Conservation (phyloP, 2,329 filamentous ascomycete genomes). For the Talaromyces piceae region DNA sequence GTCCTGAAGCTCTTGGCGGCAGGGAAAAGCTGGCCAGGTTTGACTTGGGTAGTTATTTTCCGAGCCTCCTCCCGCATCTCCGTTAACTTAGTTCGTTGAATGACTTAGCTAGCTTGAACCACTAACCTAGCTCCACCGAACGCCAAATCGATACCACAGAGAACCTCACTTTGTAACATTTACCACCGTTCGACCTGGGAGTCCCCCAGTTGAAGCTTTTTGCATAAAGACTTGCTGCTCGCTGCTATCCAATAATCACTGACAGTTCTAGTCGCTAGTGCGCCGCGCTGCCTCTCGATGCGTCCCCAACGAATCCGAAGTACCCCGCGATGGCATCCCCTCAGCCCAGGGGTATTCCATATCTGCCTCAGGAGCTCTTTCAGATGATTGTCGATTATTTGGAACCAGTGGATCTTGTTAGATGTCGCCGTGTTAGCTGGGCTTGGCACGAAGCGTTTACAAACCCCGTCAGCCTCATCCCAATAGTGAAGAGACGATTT, state of each 20-base stretch:
- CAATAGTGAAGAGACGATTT: slow-evolving; percentile 46
- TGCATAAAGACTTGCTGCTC: background rate
- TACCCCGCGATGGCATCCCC: slow-evolving; percentile 6
- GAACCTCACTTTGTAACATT: too few relatives aligned
- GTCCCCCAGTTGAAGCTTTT: background rate
- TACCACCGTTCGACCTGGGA: background rate
- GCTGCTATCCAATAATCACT: background rate
- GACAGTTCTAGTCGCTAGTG: background rate
- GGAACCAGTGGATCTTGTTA: slow-evolving; percentile 43
- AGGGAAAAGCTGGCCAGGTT: background rate
- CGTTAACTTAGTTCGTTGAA: too few relatives aligned
- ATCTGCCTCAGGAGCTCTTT: slow-evolving; percentile 53
- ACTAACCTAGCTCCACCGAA: background rate
- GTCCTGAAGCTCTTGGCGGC: slow-evolving; percentile 25
- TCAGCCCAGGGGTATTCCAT: slow-evolving; percentile 17
- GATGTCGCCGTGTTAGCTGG: slow-evolving; percentile 47
- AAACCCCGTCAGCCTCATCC: slow-evolving; percentile 39
- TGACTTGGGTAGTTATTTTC: too few relatives aligned
- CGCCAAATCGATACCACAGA: too few relatives aligned
- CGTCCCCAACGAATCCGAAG: background rate
- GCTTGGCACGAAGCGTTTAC: slow-evolving; percentile 46
- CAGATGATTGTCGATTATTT: slow-evolving; percentile 47
- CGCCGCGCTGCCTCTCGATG: background rate
- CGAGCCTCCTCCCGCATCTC: too few relatives aligned
- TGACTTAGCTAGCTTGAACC: too few relatives aligned